Evolutionary conservation across 192 early-diverging fungal species (phyloP).

Genomic region (Borealophlyctis nickersoniae): DNA sequence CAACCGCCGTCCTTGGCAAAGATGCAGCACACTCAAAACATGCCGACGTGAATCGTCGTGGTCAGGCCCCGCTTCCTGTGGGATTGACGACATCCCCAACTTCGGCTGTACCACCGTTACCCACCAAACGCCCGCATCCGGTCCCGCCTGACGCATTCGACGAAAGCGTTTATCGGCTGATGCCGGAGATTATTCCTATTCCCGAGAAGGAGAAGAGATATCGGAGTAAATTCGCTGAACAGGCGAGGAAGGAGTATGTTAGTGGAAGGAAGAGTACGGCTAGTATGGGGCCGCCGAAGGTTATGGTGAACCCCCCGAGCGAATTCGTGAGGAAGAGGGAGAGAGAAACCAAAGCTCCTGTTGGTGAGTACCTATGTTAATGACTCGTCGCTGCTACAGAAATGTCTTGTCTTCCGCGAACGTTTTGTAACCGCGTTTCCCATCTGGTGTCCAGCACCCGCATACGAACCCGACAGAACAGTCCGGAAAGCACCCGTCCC

Average conservation of each 20-base stretch:
- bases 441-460: constrained; percentile 15
- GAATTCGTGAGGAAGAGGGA: constrained; percentile 51
- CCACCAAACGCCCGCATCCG: constrained; percentile 15
- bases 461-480: constrained; percentile 35
- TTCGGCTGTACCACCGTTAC: constrained; percentile 7
- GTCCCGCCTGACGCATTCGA: constrained; percentile 40
- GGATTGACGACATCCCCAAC: not conserved
- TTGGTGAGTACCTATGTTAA: constrained; percentile 11
- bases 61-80: not conserved
- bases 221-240: constrained; percentile 39
- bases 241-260: constrained; percentile 42
- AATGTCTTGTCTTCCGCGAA: not conserved
- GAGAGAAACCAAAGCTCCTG: constrained; percentile 22
- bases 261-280: constrained; percentile 40
- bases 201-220: constrained; percentile 43
- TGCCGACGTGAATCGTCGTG: not conserved
- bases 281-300: constrained; percentile 52
- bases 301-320: constrained; percentile 29
- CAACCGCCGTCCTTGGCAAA: not conserved
- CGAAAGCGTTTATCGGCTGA: constrained; percentile 51
- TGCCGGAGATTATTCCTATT: constrained; percentile 38
- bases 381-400: too few species aligned
- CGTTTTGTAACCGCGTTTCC: not conserved
- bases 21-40: not conserved
- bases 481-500: constrained; percentile 51